A percentile compares a stretch with the other conserved stretches of the same genome.
These are phyloP conservation scores for Melanogaster broomeanus DNA, from an alignment of 768 basidiomycete genomes.

Conservation along the genomic window DNA sequence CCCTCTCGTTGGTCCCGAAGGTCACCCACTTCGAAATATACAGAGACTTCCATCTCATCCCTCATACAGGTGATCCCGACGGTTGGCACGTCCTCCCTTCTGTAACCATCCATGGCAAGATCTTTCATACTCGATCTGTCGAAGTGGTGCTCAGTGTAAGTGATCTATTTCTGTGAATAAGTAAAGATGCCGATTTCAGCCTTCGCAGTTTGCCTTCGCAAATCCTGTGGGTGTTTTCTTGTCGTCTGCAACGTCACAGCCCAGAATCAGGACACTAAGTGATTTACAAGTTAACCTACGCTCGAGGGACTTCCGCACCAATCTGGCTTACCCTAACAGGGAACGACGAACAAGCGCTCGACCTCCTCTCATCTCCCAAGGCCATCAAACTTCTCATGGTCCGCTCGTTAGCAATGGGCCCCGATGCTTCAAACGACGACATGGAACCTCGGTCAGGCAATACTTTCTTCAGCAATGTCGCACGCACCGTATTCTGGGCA, in stretches of 20 bases:
- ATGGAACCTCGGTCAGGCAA: slow-evolving; percentile 45
- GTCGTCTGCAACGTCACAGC: not conserved
- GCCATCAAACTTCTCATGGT: slow-evolving; percentile 46
- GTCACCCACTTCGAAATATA: not conserved
- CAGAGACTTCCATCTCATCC: not conserved
- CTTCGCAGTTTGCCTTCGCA: slow-evolving; percentile 46
- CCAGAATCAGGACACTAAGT: not conserved
- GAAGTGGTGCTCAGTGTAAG: slow-evolving; percentile 35
- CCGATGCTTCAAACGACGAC: slow-evolving; percentile 44
- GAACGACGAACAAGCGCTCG: slow-evolving; percentile 48
- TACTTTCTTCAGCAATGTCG: slow-evolving; percentile 42
- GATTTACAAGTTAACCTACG: slow-evolving; percentile 44
- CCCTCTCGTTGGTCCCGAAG: slow-evolving; percentile 37
- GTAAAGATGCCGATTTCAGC: not conserved
- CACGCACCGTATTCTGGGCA: slow-evolving; percentile 52
- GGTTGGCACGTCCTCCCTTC: slow-evolving; percentile 40
- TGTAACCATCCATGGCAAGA: slow-evolving; percentile 33
- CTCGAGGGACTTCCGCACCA: slow-evolving; percentile 52
- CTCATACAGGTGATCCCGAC: slow-evolving; percentile 34
- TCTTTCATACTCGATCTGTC: slow-evolving; percentile 34
- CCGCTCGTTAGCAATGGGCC: slow-evolving; percentile 50
- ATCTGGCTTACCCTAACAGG: slow-evolving; percentile 46
- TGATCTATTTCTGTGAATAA: not conserved
- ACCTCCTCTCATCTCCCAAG: slow-evolving; percentile 44
- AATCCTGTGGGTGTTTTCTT: slow-evolving; percentile 42